Evolutionary conservation across 1,139 yeast genomes (phyloP).

Genomic region (Casaregolazyma lundiana): DNA sequence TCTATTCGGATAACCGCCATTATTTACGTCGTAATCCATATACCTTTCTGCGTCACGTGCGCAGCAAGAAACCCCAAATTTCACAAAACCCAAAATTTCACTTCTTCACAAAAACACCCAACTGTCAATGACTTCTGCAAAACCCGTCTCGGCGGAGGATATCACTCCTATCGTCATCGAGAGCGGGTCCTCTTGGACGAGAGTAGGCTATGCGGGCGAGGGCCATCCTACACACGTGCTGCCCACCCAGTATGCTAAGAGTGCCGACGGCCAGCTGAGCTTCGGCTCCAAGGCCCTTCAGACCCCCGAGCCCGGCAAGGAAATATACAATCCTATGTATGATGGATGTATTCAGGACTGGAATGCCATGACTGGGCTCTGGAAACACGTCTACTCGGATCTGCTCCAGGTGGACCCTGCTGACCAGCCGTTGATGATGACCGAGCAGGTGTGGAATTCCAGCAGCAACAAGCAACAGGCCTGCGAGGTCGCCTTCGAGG

Average conservation of each 20-base stretch:
- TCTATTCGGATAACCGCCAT: too few species aligned
- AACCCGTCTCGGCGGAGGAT: constrained; percentile 27
- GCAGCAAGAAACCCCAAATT: neutral
- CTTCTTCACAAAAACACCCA: neutral
- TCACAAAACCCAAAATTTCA: neutral
- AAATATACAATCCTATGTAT: constrained; percentile 35
- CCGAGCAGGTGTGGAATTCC: constrained; percentile 86
- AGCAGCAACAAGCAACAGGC: constrained; percentile 64
- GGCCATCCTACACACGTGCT: constrained; percentile 73
- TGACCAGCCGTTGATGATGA: constrained; percentile 73
- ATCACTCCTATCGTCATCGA: constrained; percentile 89
- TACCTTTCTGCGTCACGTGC: too few species aligned
- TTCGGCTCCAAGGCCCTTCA: constrained; percentile 35
- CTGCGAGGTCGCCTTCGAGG: constrained; percentile 71
- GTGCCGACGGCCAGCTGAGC: constrained; percentile 20
- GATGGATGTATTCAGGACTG: constrained; percentile 44
- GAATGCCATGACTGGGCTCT: constrained; percentile 39
- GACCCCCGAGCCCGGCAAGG: constrained; percentile 34
- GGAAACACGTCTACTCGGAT: constrained; percentile 36
- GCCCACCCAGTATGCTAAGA: constrained; percentile 51
- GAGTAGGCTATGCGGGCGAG: constrained; percentile 92
- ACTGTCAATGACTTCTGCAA: constrained; percentile 7
- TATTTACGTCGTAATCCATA: too few species aligned
- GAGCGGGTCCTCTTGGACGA: constrained; percentile 79
- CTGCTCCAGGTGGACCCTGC: constrained; percentile 48